These are phyloP conservation scores for Fusarium haematococcum DNA, from an alignment of 2,329 filamentous ascomycete species.

Conservation along the genomic window DNA sequence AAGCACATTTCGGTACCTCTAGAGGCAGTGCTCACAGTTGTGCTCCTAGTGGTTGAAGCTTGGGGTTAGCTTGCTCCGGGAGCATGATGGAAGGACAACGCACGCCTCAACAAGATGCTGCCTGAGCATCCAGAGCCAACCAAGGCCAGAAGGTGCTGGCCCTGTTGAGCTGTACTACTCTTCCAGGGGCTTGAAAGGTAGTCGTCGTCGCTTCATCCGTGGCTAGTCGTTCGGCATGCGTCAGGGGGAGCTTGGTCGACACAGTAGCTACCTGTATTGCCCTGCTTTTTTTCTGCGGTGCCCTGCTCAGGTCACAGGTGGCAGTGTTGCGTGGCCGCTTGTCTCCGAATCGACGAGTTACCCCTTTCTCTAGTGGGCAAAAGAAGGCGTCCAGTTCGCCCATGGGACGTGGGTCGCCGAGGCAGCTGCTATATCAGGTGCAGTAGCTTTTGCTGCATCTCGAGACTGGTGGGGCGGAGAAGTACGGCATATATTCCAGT, in stretches of 20 bases:
- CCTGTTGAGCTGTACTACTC: neutral
- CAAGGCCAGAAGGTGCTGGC: neutral
- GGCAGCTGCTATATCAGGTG: neutral
- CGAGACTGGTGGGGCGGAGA: neutral
- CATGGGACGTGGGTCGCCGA: neutral
- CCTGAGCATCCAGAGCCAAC: constrained; percentile 7
- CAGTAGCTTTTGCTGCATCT: neutral
- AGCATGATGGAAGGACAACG: neutral
- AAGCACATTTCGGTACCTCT: neutral
- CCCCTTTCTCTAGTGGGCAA: neutral
- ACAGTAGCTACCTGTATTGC: neutral
- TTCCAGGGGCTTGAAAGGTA: neutral
- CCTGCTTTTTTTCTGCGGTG: neutral
- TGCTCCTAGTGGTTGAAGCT: neutral
- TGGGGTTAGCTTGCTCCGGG: neutral
- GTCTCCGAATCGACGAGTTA: neutral
- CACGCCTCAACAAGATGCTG: constrained; percentile 9
- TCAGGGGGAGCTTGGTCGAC: neutral
- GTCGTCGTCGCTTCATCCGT: neutral
- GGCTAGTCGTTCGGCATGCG: neutral
- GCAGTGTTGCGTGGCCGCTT: neutral
- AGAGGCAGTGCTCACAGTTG: neutral
- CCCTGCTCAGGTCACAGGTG: neutral
- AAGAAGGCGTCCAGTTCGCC: neutral
- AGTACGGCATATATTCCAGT: neutral